Base-by-base conservation (phyloP, 2,329 filamentous ascomycete genomes). In the Ambrosiella xylebori region DNA sequence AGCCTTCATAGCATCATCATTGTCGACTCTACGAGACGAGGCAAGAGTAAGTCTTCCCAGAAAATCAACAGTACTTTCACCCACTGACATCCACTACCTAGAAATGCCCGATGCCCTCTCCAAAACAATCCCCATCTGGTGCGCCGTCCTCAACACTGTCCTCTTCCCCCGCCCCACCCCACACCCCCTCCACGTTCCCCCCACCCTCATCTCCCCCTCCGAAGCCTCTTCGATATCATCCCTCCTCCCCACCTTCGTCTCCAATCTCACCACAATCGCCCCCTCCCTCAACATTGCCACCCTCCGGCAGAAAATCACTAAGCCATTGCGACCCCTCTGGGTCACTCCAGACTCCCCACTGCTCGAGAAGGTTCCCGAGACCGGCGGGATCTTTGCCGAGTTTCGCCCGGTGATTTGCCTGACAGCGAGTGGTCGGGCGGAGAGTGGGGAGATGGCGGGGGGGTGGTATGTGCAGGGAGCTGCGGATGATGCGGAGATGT, bases 71-170 rank as follows among this genome's bases (percentile, higher is more conserved):
- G 6, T 17, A 59, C 9, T 9, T 41, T 4, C 39, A 9, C 39
- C 51, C 57, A 57, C 64, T 62, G 19, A 63, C 58, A 11, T 7
- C 11, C 47, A 15, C 12, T 55, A 37, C 15, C 15, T 62, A 85
- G 82, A 80, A 64, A 95, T 97, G 82, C 91, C 93, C 0, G 93
- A 98, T 71, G 90, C 93, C 13, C 76, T 98, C 15, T 88, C 86
- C 64, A 96, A 95, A 69, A 97, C 93, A 0, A 76, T 97, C 35
- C 91, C 93, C 1, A 86, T 95, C 62, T 98, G 93, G 93, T 90
- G 86, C 69, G 81, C 84, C 61, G 87, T 96, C 15, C 71, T 96
- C 64, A 97, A 97, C 70, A 76, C 78, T 52, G 74, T 81, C 2
- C 72, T 97, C 3, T 95, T 95, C 67, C 84, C 86, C 0, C 70